Evolutionary conservation across 345 rosid species (phyloP).

Genomic region (Cardamine chenopodiifolia): DNA sequence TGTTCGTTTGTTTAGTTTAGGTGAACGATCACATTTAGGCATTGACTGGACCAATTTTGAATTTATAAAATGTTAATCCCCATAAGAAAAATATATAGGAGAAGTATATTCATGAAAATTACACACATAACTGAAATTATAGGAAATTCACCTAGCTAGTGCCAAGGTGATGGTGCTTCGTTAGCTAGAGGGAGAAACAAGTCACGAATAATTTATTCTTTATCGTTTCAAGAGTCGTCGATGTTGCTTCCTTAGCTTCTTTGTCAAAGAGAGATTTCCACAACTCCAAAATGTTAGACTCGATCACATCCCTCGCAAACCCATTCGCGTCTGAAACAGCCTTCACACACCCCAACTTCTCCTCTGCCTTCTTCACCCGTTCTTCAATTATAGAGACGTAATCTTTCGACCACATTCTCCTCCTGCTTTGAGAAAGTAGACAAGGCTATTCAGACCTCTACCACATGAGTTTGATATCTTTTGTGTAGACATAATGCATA

Average conservation of each 20-base stretch:
- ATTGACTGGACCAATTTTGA: neutral
- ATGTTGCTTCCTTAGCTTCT: neutral
- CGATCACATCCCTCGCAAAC: neutral
- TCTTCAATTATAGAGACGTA: neutral
- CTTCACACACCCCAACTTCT: conserved; percentile 1
- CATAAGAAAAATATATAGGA: neutral
- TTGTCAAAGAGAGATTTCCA: neutral
- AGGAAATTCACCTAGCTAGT: neutral
- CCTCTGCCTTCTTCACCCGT: neutral
- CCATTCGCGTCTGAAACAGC: neutral
- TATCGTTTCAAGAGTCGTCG: neutral
- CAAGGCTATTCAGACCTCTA: neutral
- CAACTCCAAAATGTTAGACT: neutral
- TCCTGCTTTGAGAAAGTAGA: neutral
- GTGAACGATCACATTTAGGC: conserved; percentile 13
- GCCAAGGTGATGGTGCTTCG: neutral
- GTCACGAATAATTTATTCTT: neutral
- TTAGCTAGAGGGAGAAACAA: neutral
- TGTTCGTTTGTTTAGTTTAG: neutral
- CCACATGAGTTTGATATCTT: neutral
- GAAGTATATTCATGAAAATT: no score
- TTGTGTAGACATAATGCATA: neutral
- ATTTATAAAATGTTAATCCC: neutral
- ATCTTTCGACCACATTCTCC: neutral
- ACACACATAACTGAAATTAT: neutral